A percentile compares a stretch with the other conserved stretches of the same genome.
Conservation (phyloP, 2,329 filamentous ascomycete genomes). For the Colletotrichum orbiculare region DNA sequence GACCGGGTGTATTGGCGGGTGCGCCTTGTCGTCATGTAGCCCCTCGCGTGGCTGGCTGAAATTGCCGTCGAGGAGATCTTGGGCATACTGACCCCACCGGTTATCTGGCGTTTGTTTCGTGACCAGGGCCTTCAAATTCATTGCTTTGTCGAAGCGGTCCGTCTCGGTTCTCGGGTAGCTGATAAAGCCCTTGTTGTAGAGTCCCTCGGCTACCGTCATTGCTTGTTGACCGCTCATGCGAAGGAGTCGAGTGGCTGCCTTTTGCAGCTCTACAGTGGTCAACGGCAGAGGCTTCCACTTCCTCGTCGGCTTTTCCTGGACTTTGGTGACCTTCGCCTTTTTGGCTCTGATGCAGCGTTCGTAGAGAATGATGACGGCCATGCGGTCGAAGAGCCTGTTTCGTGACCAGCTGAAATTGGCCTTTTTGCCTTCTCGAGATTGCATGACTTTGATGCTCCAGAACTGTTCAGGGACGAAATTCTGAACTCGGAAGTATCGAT, state of each 20-base stretch:
- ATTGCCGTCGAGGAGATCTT: slow-evolving; percentile 76
- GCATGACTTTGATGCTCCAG: slow-evolving; percentile 89
- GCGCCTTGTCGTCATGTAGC: slow-evolving; percentile 92
- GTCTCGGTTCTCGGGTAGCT: slow-evolving; percentile 98
- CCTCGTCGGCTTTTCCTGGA: slow-evolving; percentile 89
- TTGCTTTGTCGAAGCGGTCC: slow-evolving; percentile 91
- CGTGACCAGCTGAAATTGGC: slow-evolving; percentile 89
- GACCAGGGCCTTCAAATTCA: slow-evolving; percentile 83
- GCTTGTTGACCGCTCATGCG: slow-evolving; percentile 91
- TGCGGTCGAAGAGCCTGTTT: slow-evolving; percentile 87
- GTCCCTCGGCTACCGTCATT: slow-evolving; percentile 85
- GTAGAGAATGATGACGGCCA: slow-evolving; percentile 82
- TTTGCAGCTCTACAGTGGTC: slow-evolving; percentile 96
- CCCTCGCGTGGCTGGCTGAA: slow-evolving; percentile 87
- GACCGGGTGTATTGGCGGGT: slow-evolving; percentile 96
- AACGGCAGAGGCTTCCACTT: slow-evolving; percentile 95
- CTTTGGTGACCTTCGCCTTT: slow-evolving; percentile 82
- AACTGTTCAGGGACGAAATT: slow-evolving; percentile 94
- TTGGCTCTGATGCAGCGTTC: slow-evolving; percentile 85
- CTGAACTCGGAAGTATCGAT: slow-evolving; percentile 91
- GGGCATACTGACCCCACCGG: slow-evolving; percentile 85
- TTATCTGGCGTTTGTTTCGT: slow-evolving; percentile 84
- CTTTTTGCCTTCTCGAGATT: slow-evolving; percentile 80
- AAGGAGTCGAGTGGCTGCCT: slow-evolving; percentile 89
- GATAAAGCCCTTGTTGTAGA: slow-evolving; percentile 96